Conservation (phyloP, 345 rosid species). For the Populus alba region DNA sequence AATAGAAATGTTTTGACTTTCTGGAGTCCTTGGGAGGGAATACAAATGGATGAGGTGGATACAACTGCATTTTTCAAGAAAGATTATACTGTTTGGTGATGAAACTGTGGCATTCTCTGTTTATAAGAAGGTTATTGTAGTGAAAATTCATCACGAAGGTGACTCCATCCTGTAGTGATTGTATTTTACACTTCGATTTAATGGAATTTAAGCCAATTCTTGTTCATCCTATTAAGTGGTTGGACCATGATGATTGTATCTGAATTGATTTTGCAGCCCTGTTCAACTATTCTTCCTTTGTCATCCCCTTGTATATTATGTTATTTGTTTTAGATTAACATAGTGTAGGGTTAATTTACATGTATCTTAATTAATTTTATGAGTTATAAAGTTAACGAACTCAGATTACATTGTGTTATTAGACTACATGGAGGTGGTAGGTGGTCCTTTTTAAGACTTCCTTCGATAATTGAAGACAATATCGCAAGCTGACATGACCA, state of each 20-base stretch:
- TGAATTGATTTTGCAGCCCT: not conserved
- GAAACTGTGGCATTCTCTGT: not conserved
- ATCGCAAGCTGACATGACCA: too few species aligned
- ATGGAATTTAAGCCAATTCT: not conserved
- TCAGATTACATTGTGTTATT: too few species aligned
- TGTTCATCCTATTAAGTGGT: not conserved
- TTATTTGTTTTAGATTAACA: too few species aligned
- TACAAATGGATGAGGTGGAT: not conserved
- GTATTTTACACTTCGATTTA: not conserved
- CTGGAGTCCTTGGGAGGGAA: too few species aligned
- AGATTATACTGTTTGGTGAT: not conserved
- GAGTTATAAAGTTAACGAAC: rapidly evolving
- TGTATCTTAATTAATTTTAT: too few species aligned
- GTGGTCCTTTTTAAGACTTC: not conserved
- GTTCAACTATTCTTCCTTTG: not conserved
- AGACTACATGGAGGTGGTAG: not conserved
- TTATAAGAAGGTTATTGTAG: not conserved
- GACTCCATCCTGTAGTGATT: not conserved
- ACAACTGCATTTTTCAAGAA: not conserved
- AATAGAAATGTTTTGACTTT: too few species aligned
- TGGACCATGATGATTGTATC: not conserved
- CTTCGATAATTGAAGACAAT: not conserved
- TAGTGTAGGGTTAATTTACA: too few species aligned
- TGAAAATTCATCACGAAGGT: too few species aligned
- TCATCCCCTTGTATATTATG: too few species aligned